Percentiles rank a stretch among this genome's conserved stretches.
Evolutionary conservation across 1,284 basidiomycete genomes (phyloP).

Genomic region (Earliella scabrosa): DNA sequence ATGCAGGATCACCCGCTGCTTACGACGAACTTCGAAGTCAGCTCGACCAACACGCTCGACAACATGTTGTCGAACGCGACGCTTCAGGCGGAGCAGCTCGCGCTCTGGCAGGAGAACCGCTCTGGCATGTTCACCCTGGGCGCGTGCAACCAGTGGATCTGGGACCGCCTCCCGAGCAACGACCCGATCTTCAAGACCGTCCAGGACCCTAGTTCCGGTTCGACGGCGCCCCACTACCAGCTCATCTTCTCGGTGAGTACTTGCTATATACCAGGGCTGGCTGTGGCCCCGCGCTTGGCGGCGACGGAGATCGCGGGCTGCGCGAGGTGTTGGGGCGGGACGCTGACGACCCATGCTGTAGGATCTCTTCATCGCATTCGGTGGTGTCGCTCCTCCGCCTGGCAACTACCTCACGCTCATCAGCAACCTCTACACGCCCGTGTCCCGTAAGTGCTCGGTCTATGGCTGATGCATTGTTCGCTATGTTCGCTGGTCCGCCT

Average conservation of each 20-base stretch:
- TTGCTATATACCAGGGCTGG: background rate
- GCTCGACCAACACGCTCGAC: conserved; percentile 19
- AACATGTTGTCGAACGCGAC: conserved; percentile 16
- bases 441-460: conserved; percentile 10
- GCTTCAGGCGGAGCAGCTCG: conserved; percentile 13
- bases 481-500: no score
- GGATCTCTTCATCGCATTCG: conserved; percentile 13
- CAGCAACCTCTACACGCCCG: conserved; percentile 14
- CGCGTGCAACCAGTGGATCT: conserved; percentile 16
- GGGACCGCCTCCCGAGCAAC: conserved; percentile 8
- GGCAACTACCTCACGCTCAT: conserved; percentile 19
- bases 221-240: conserved; percentile 23
- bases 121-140: conserved; percentile 12
- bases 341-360: background rate
- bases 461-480: no score
- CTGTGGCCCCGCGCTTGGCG: background rate
- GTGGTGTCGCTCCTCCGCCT: background rate
- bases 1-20: conserved; percentile 42
- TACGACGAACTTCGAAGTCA: conserved; percentile 18
- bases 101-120: conserved; percentile 16
- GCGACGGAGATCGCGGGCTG: no score
- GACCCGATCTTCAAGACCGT: conserved; percentile 3
- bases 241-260: conserved; percentile 11
- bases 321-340: background rate
- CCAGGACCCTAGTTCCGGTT: conserved; percentile 22